These are phyloP conservation scores for Neofusicoccum laricinum DNA, from an alignment of 2,329 filamentous ascomycete genomes.

Conservation along the genomic window DNA sequence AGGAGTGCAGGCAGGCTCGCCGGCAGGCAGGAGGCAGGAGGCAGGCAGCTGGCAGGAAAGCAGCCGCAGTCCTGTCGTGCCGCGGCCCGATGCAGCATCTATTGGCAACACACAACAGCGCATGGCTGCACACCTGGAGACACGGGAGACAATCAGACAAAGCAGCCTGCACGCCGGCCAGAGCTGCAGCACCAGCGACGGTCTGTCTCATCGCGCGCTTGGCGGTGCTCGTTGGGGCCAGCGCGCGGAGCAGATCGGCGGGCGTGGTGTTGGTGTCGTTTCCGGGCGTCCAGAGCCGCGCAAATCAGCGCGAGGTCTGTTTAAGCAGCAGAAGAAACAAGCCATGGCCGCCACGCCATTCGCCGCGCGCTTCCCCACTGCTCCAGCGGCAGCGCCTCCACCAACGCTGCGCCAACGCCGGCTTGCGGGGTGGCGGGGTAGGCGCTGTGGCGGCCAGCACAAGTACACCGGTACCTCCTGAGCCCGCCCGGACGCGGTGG, in stretches of 20 bases:
- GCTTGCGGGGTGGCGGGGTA: too few relatives aligned
- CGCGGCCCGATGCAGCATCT: neutral
- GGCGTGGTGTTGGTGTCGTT: neutral
- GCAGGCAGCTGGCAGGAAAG: too few relatives aligned
- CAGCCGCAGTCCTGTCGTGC: neutral
- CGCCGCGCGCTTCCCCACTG: neutral
- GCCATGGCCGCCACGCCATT: neutral
- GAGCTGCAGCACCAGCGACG: neutral
- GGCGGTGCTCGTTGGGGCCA: too few relatives aligned
- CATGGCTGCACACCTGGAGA: neutral
- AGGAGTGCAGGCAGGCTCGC: too few relatives aligned
- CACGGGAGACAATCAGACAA: neutral
- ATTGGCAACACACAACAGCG: neutral
- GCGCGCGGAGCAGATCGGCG: too few relatives aligned
- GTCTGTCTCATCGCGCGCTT: too few relatives aligned
- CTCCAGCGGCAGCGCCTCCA: too few relatives aligned
- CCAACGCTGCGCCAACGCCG: too few relatives aligned
- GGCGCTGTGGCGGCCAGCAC: too few relatives aligned
- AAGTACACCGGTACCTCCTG: too few relatives aligned
- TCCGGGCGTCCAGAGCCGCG: neutral
- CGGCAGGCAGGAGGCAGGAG: too few relatives aligned
- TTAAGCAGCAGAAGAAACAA: conserved; percentile 6
- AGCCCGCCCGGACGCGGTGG: too few relatives aligned
- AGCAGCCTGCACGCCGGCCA: neutral
- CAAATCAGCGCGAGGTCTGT: neutral